These are phyloP conservation scores for Fusarium staphyleae DNA, from an alignment of 2,329 filamentous ascomycete species.

Conservation along the genomic window DNA sequence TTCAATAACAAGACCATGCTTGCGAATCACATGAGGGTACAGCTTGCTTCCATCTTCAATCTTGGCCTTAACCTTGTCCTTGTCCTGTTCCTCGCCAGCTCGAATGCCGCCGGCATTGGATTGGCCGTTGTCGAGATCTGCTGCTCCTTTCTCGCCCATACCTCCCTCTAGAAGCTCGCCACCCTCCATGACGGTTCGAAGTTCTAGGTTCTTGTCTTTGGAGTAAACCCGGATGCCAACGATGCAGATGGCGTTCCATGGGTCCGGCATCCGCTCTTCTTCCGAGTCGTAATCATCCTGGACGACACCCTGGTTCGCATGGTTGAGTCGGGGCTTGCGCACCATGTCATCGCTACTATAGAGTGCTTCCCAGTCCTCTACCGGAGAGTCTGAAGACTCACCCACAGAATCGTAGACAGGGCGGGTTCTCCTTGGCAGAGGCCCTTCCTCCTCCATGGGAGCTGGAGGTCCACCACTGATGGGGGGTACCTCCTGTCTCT, in stretches of 20 bases:
- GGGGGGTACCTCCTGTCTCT: slow-evolving; percentile 48
- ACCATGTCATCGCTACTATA: slow-evolving; percentile 66
- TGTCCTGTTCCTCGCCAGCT: slow-evolving; percentile 29
- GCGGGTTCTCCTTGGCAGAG: slow-evolving; percentile 30
- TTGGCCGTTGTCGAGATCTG: slow-evolving; percentile 64
- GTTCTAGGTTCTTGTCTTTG: slow-evolving; percentile 61
- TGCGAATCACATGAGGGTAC: slow-evolving; percentile 39
- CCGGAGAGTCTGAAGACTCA: slow-evolving; percentile 66
- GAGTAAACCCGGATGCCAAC: slow-evolving; percentile 68
- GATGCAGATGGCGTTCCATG: slow-evolving; percentile 70
- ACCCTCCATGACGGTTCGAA: slow-evolving; percentile 64
- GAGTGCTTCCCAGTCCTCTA: slow-evolving; percentile 65
- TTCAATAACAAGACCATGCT: slow-evolving; percentile 34
- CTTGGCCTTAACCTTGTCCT: slow-evolving; percentile 9
- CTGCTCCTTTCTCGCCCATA: slow-evolving; percentile 64
- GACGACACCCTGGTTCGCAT: slow-evolving; percentile 45
- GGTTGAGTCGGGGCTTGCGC: slow-evolving; percentile 55
- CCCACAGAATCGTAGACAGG: slow-evolving; percentile 55
- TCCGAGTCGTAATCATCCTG: slow-evolving; percentile 58
- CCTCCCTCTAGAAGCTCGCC: slow-evolving; percentile 61
- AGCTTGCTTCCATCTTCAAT: slow-evolving; percentile 11
- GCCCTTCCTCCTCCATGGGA: slow-evolving; percentile 25
- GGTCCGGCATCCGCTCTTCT: slow-evolving; percentile 63
- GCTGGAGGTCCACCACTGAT: slow-evolving; percentile 40
- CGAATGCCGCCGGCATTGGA: slow-evolving; percentile 60